Evolutionary conservation across 345 rosid species (phyloP).

Genomic region (Lepidium africanum): DNA sequence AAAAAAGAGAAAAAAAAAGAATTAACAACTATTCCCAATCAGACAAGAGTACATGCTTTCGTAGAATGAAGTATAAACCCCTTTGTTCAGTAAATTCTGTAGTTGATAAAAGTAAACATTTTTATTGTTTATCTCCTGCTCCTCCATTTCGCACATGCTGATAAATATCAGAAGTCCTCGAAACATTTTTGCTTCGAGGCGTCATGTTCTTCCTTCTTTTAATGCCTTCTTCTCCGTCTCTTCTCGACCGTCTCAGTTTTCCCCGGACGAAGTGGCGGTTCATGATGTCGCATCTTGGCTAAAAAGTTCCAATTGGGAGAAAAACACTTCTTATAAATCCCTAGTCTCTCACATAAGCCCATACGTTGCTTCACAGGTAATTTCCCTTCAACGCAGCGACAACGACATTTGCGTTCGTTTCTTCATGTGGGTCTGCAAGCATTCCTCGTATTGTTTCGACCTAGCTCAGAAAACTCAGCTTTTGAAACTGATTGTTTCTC

Average conservation of each 20-base stretch:
- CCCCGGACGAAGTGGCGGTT: constrained; percentile 7
- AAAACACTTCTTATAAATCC: constrained; percentile 26
- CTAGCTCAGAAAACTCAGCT: constrained; percentile 25
- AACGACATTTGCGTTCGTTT: constrained; percentile 22
- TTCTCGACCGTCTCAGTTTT: background rate
- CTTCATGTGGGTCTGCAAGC: constrained; percentile 39
- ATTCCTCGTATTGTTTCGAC: constrained; percentile 40
- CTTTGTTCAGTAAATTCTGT: background rate
- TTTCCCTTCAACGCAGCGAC: constrained; percentile 24
- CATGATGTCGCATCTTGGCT: constrained; percentile 19
- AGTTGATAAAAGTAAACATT: background rate
- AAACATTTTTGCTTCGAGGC: constrained; percentile 18
- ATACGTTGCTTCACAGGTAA: constrained; percentile 31
- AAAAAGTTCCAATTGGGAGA: constrained; percentile 30
- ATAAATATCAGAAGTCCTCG: constrained; percentile 14
- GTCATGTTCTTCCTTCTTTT: background rate
- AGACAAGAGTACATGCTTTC: background rate
- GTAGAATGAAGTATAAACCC: background rate
- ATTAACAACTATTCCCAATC: no score
- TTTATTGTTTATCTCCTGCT: background rate
- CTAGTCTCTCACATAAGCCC: constrained; percentile 42
- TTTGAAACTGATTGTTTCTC: constrained; percentile 23
- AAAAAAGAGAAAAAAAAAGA: no score
- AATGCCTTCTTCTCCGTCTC: constrained; percentile 6
- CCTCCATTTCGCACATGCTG: constrained; percentile 29